Conservation (phyloP, 1,139 yeast genomes). For the Protomyces macrosporus region DNA sequence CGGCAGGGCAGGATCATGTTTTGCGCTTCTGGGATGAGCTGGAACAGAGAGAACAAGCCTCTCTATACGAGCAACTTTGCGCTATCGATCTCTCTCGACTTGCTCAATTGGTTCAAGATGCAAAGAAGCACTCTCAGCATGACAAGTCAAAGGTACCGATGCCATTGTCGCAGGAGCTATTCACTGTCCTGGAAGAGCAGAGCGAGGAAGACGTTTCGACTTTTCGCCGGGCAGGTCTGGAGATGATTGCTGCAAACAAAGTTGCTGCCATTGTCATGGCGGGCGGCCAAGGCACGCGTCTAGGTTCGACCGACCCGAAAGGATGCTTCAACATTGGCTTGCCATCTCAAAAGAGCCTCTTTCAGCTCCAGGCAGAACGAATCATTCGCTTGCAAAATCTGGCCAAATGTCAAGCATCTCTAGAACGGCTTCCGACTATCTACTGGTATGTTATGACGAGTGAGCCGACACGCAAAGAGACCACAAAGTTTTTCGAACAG, state of each 20-base stretch:
- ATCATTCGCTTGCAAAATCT: slow-evolving; percentile 58
- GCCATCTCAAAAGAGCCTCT: slow-evolving; percentile 77
- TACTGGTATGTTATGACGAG: slow-evolving; percentile 96
- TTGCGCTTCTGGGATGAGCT: slow-evolving; percentile 41
- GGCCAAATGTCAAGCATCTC: slow-evolving; percentile 43
- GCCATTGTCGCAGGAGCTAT: slow-evolving; percentile 40
- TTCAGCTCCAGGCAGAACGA: slow-evolving; percentile 90
- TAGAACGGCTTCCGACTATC: slow-evolving; percentile 42
- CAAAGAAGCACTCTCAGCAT: slow-evolving; percentile 29
- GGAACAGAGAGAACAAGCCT: slow-evolving; percentile 34
- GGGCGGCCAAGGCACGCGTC: slow-evolving; percentile 96
- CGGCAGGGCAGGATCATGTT: slow-evolving; percentile 45
- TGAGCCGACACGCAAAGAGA: slow-evolving; percentile 72
- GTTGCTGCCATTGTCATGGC: slow-evolving; percentile 92
- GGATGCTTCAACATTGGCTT: slow-evolving; percentile 87
- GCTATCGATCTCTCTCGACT: slow-evolving; percentile 40
- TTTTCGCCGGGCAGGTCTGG: slow-evolving; percentile 61
- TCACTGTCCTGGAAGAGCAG: slow-evolving; percentile 39
- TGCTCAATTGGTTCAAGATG: slow-evolving; percentile 36
- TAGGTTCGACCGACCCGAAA: slow-evolving; percentile 84
- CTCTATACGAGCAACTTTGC: slow-evolving; percentile 38
- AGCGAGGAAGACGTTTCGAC: slow-evolving; percentile 33
- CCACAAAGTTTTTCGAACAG: slow-evolving; percentile 63
- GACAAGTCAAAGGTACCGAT: slow-evolving; percentile 31
- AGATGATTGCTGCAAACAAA: slow-evolving; percentile 61